Base-by-base conservation (phyloP, 192 early-diverging fungal species). In the Podila minutissima region DNA sequence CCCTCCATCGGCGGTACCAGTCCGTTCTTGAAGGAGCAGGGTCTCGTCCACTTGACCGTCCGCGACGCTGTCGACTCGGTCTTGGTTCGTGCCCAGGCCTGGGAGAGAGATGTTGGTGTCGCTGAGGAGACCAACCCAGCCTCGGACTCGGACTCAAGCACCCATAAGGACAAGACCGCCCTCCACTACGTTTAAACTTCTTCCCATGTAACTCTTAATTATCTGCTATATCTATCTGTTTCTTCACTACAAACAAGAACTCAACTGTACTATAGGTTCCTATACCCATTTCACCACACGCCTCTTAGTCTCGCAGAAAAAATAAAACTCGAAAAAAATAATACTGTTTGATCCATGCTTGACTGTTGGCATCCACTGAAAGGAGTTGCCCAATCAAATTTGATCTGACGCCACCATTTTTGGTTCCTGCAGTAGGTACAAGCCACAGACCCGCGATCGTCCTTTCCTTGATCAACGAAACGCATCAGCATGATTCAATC, bases 21-120 rank as follows among this genome's bases (percentile, higher is more conserved):
- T 37, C 77, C 77, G 0, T 81, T 73, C 71, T 69, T 81, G 71
- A 81, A 81, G 71, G 77, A 81, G 62, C 70, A 64, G 2, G 77
- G 77, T 17, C 61, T 81, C 61, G 77, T 81, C 29, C 77, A 81
- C 49, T 67, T 81, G 50, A 81, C 77, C n/a, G 28, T 81, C n/a
- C 77, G 77, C 22, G 77, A 81, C 29, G 77, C 77, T 33, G 49
- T 81, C 22, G 77, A 81, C 31, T 57, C 77, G 2, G 67, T 81
- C 53, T 62, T 81, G 62, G 55, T 73, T 51, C 77, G 77, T 26
- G 31, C 60, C 13, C 66, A 73, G 66, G 19, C 46, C 46, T 81
- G 77, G 77, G 48, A 69, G 29, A 69, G 53, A 28, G 53, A 69
- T 20, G 29, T 29, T 41, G 37, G 20, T 15, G 4, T 37, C 11